Base-by-base conservation (phyloP, 106 monocot species). In the Ottelia alismoides region DNA sequence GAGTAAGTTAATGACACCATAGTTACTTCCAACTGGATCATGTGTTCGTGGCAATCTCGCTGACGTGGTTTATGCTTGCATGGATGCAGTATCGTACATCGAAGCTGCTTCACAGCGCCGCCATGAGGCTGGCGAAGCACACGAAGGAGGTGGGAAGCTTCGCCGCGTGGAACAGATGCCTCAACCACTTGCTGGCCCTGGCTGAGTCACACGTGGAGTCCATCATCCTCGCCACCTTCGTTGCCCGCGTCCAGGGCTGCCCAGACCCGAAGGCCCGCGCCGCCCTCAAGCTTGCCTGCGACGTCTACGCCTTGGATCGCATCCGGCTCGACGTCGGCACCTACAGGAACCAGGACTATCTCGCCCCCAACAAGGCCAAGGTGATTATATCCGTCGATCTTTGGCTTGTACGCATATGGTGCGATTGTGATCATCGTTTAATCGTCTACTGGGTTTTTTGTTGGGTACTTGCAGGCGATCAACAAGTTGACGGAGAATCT, bases 311-410 rank as follows among this genome's bases (percentile, higher is more conserved):
- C 0, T 67, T 98, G 61, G 88, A 98, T 50, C 68, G 96, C 18
- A 98, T 98, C 59, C 89, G 89, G 96, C 76, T 79, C 16, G 89
- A 89, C 31, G 89, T 98, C 28, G 96, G 96, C 56, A 85, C 89
- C 11, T 98, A 89, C 26, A 73, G 89, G 7, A 89, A 98, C 56
- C 89, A 85, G 3, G 96, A 98, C 57, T 98, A 85, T 65, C 70
- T 98, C 9, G 82, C 96, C 58, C 96, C 88, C 20, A 98, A 98
- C 19, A 89, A 98, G 68, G 96, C 89, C 43, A 98, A 98, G 85
- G 96, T 88, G 77, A 21, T n/a, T n/a, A n/a, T n/a, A n/a, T n/a
- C n/a, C n/a, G n/a, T n/a, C n/a, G n/a, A n/a, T n/a, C n/a, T n/a
- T n/a, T n/a, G n/a, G n/a, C n/a, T n/a, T n/a, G n/a, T n/a, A n/a